phyloP scores from a whole-genome alignment of 257 asterid species.

The Forsythia suspensa region DNA sequence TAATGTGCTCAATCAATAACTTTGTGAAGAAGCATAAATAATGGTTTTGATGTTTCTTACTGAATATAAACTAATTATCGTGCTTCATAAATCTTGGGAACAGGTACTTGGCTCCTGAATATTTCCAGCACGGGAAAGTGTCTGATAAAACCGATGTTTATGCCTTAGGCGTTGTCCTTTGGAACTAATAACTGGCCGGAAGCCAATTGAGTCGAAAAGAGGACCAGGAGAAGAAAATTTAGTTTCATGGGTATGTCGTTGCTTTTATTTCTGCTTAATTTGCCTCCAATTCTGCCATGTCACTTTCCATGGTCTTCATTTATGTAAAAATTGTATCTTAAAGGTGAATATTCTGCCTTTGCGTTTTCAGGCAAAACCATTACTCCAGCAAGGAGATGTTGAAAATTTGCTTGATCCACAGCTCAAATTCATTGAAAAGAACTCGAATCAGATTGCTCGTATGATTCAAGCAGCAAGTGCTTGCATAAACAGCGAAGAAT shows the following conservation, averaged over 20 bases:
- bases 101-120: conserved; percentile 92
- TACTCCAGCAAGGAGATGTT: conserved; percentile 52
- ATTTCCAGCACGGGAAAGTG: conserved; percentile 92
- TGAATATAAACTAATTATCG: conserved; percentile 14
- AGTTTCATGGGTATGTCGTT: conserved; percentile 71
- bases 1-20: conserved; percentile 28
- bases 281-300: background rate
- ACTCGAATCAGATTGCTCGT: conserved; percentile 35
- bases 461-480: conserved; percentile 73
- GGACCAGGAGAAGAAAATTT: conserved; percentile 89
- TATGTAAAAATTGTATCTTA: background rate
- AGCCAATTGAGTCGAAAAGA: conserved; percentile 77
- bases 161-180: conserved; percentile 88
- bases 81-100: conserved; percentile 6
- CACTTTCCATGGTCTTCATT: background rate
- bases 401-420: conserved; percentile 61
- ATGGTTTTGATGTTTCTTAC: conserved; percentile 4
- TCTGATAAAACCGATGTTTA: conserved; percentile 90
- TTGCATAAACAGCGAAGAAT: conserved; percentile 61
- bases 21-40: background rate
- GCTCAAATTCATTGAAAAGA: conserved; percentile 33
- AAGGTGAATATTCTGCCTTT: background rate
- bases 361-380: conserved; percentile 62
- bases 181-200: conserved; percentile 86
- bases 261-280: conserved; percentile 13